Evolutionary conservation across 306 rosid genomes (phyloP), one percentile per base, ranked within the genome.

Genomic region (Dalbergia cochinchinensis): DNA sequence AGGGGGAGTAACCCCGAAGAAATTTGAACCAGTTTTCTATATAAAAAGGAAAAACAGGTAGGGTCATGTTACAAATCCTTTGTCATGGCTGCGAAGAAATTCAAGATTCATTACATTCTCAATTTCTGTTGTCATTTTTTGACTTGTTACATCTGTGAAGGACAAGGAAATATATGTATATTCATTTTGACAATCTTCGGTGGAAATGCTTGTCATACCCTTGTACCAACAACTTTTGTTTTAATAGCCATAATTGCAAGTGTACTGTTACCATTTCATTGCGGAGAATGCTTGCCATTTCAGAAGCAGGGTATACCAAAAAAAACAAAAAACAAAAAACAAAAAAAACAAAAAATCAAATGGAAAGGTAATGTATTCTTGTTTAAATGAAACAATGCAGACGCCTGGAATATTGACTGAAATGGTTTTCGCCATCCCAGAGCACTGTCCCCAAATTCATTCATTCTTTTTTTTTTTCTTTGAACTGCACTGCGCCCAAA

Each of bases 111-210:
- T 65, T 65, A 41, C 51, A 65, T 44, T 73, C 80, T 83, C 78
- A 76, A 37, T 76, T 75, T 83, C 54, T 63, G 15, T 66, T 65
- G 76, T 85, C 76, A 74, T 65, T 85, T 81, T 84, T 79, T 82
- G 78, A 59, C 81, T 60, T 44, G 74, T 88, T 83, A 41, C 67
- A 59, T 47, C 60, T 83, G 69, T 74, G 78, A 78, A 77, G 84
- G 82, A 83, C n/a, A 77, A 64, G 72, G 55, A 41, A 82, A 78
- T 53, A 59, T 82, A 64, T 82, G 87, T 87, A 82, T 84, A 78
- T 87, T 84, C 87, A 64, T 77, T 73, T 82, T 90, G 76, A 78
- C 81, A 82, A 79, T 74, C 35, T 74, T 74, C 65, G 74, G 77
- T 45, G 18, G 73, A 74, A 81, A 65, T 60, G 41, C 11, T 19